Evolutionary conservation across 2,329 filamentous ascomycete genomes (phyloP).

Genomic region (Didymella arachidicola): DNA sequence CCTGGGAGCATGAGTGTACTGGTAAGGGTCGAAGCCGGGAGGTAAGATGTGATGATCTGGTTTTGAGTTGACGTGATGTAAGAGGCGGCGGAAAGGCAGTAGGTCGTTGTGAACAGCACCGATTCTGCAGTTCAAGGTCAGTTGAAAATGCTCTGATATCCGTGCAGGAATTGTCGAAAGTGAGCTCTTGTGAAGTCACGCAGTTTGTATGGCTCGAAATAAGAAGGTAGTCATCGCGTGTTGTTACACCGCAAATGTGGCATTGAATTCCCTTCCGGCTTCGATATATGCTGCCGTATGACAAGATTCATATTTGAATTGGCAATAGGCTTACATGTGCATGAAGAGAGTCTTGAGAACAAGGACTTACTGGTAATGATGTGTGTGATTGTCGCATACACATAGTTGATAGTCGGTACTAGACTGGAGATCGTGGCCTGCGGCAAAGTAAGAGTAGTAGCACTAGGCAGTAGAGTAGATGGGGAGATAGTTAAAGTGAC

Average conservation of each 20-base stretch:
- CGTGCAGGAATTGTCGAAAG: no score
- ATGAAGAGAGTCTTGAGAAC: no score
- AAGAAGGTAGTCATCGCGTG: no score
- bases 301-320: not conserved
- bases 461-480: not conserved
- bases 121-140: not conserved
- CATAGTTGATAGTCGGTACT: not conserved
- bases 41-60: not conserved
- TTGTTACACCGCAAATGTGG: not conserved
- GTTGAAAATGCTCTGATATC: not conserved
- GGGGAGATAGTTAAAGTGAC: not conserved
- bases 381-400: not conserved
- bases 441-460: not conserved
- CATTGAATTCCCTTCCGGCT: not conserved
- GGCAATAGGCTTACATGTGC: no score
- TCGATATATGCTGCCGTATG: not conserved
- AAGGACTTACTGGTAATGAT: conserved; percentile 1
- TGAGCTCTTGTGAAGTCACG: no score
- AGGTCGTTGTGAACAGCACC: not conserved
- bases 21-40: not conserved
- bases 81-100: not conserved
- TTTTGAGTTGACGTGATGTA: not conserved
- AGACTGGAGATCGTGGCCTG: not conserved
- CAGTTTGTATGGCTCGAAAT: no score
- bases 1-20: not conserved